Evolutionary conservation across 345 rosid species (phyloP).

Genomic region (Litchi chinensis): DNA sequence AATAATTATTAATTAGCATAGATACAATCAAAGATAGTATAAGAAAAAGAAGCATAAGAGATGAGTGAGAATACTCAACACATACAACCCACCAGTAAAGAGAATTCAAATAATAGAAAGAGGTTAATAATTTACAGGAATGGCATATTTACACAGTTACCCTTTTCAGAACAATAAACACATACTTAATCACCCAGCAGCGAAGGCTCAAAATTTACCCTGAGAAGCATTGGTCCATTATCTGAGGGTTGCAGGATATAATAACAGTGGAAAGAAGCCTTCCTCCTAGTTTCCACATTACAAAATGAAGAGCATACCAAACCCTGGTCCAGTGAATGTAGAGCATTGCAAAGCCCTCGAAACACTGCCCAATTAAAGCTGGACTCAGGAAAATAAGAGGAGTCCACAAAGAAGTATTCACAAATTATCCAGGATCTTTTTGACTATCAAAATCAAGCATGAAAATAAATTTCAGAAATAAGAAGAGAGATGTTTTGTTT

Average conservation of each 20-base stretch:
- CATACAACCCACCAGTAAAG: neutral
- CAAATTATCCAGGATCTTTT: neutral
- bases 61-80: neutral
- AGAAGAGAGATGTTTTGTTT: slow-evolving; percentile 7
- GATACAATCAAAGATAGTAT: slow-evolving; percentile 11
- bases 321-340: slow-evolving; percentile 81
- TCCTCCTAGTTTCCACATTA: slow-evolving; percentile 61
- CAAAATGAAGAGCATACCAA: slow-evolving; percentile 71
- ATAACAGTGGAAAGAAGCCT: slow-evolving; percentile 60
- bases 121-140: neutral
- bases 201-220: slow-evolving; percentile 48
- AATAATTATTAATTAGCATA: slow-evolving; percentile 26
- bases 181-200: slow-evolving; percentile 6
- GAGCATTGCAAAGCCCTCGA: slow-evolving; percentile 69
- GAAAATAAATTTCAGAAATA: slow-evolving; percentile 12
- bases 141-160: neutral
- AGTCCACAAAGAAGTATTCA: neutral
- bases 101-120: neutral
- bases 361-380: slow-evolving; percentile 54
- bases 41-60: neutral
- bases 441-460: slow-evolving; percentile 10
- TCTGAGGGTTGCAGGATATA: slow-evolving; percentile 90
- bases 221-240: slow-evolving; percentile 86
- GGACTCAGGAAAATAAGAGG: slow-evolving; percentile 18
- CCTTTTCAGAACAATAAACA: slow-evolving; percentile 5